Evolutionary conservation across 169 alveolate genomes (phyloP), one percentile per base, ranked within the genome.

Genomic region (Perkinsus chesapeaki): DNA sequence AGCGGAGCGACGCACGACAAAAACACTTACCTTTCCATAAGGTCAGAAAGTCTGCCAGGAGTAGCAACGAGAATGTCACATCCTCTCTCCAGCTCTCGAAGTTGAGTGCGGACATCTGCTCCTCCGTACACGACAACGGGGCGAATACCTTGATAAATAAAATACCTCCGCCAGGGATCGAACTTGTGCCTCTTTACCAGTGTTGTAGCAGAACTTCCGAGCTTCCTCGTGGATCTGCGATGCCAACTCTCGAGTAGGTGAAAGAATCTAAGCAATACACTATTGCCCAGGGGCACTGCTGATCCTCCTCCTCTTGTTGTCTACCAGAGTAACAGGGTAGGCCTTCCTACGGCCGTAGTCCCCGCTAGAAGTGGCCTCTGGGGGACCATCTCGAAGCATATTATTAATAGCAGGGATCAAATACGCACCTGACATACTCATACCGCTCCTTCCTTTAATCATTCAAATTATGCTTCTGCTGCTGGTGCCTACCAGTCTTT

Each of bases 181-280:
- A n/a, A n/a, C n/a, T n/a, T n/a, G 60, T 43, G 27, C 82, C 82
- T 1, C 12, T 16, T 34, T 60, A 73, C 99, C 99, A 39, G 98
- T 97, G 91, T 96, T 97, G 94, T 94, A 96, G 91, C 97, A 94
- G 94, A 98, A 97, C 93, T 97, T 97, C 93, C 97, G 96, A 16
- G 98, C 96, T 94, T 98, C 99, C 91, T 96, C 95, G 93, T 94
- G 96, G 39, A 97, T 98, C 96, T 98, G 98, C 27, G 97, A 96
- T 9, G 99, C 99, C 91, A 99, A 95, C 95, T 99, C 99, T 92
- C 99, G 97, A 0, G 99, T 99, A 1, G 99, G 99, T 23, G 99
- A 97, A 39, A 99, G 93, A 39, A 98, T 97, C 19, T 97, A 93
- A 0, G 98, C 96, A 31, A 94, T 95, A 38, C 9, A 19, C 9